phyloP scores from a whole-genome alignment of 2,329 filamentous ascomycete species.

The Pseudogymnoascus sp. region DNA sequence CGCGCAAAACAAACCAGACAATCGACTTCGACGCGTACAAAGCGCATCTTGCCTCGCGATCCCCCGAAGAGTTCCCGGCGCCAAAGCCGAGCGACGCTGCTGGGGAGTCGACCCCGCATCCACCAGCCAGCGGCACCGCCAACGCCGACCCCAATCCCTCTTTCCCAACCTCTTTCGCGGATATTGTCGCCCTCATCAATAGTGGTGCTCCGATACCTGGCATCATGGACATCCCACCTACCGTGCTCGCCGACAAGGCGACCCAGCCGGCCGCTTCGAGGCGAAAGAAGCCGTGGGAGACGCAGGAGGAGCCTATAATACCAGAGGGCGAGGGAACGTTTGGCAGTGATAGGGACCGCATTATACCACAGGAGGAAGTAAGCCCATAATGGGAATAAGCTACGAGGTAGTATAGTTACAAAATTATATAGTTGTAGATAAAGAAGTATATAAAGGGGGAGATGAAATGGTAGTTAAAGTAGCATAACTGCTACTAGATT shows the following conservation, averaged over 20 bases:
- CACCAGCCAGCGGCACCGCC: not conserved
- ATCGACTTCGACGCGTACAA: slow-evolving; percentile 66
- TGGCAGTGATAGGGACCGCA: slow-evolving; percentile 25
- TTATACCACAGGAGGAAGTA: slow-evolving; percentile 26
- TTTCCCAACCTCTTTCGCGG: slow-evolving; percentile 53
- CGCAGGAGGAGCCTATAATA: slow-evolving; percentile 37
- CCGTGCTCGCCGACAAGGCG: slow-evolving; percentile 65
- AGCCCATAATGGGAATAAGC: not conserved
- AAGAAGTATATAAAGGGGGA: not conserved
- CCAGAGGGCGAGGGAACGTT: slow-evolving; percentile 31
- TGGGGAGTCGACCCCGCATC: not conserved
- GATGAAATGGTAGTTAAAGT: not conserved
- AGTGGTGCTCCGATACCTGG: slow-evolving; percentile 78
- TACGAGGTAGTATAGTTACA: not conserved
- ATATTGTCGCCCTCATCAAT: slow-evolving; percentile 80
- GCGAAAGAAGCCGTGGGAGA: slow-evolving; percentile 73
- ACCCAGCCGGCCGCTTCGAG: slow-evolving; percentile 32
- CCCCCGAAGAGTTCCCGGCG: slow-evolving; percentile 24
- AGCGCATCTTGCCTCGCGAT: slow-evolving; percentile 46
- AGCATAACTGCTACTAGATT: not conserved
- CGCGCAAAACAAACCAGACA: slow-evolving; percentile 39
- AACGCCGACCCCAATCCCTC: slow-evolving; percentile 14
- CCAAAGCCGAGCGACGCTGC: slow-evolving; percentile 15
- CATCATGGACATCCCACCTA: slow-evolving; percentile 80
- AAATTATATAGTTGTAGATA: not conserved